A percentile compares a stretch with the other conserved stretches of the same genome.
Evolutionary conservation across 2,329 filamentous ascomycete species (phyloP).

Genomic region (Metarhizium rileyi): DNA sequence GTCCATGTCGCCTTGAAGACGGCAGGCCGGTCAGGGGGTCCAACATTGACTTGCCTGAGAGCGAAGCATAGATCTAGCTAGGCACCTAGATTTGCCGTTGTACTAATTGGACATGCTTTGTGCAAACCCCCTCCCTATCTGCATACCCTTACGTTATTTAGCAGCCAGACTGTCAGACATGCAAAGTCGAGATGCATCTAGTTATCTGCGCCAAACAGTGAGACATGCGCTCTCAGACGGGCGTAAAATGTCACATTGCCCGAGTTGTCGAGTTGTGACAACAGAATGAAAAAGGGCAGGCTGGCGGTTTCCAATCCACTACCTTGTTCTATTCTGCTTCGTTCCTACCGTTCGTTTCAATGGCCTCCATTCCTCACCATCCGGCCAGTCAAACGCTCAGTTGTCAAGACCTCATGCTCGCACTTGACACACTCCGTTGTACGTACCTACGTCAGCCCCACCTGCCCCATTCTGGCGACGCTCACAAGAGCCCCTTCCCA

Average conservation of each 20-base stretch:
- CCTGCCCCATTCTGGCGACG: background rate
- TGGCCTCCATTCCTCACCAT: conserved; percentile 1
- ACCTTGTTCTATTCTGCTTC: too few relatives aligned
- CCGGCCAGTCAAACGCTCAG: background rate
- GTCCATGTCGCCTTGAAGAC: too few relatives aligned
- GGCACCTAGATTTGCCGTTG: too few relatives aligned
- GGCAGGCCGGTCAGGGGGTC: too few relatives aligned
- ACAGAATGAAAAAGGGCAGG: too few relatives aligned
- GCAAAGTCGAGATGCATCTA: background rate
- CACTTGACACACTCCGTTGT: background rate
- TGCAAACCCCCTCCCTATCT: background rate
- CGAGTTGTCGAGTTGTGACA: too few relatives aligned
- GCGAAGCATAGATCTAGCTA: too few relatives aligned
- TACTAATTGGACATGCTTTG: background rate
- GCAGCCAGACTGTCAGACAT: background rate
- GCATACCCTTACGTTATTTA: too few relatives aligned
- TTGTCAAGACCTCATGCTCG: background rate
- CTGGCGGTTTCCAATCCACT: conserved; percentile 3
- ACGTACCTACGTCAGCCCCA: background rate
- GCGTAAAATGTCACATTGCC: conserved; percentile 5
- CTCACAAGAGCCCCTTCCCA: background rate
- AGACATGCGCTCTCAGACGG: conserved; percentile 1
- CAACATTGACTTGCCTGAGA: too few relatives aligned
- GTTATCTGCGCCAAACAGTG: background rate
- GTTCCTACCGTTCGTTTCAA: conserved; percentile 3